These are phyloP conservation scores for Didymella exigua DNA, from an alignment of 2,329 filamentous ascomycete species.

Conservation along the genomic window DNA sequence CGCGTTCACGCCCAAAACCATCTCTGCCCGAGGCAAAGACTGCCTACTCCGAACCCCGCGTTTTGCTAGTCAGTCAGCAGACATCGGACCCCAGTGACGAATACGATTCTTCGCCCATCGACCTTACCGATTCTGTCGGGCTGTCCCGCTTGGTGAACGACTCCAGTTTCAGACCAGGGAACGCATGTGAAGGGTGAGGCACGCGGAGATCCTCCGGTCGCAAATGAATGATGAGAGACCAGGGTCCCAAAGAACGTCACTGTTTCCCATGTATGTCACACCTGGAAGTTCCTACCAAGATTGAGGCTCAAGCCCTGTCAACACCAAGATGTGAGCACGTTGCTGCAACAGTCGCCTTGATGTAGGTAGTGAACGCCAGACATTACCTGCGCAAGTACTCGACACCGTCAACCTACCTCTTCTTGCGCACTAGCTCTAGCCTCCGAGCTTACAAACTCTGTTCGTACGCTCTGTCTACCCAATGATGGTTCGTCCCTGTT, in stretches of 20 bases:
- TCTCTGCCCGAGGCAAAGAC: conserved; percentile 2
- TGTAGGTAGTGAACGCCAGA: conserved; percentile 6
- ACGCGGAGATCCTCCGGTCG: conserved; percentile 6
- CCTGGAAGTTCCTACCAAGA: background rate
- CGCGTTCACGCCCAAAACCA: background rate
- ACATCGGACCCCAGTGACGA: background rate
- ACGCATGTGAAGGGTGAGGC: conserved; percentile 7
- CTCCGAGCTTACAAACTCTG: conserved; percentile 16
- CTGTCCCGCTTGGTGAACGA: conserved; percentile 5
- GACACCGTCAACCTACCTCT: background rate
- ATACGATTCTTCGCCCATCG: background rate
- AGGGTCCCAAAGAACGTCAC: background rate
- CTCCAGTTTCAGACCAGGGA: conserved; percentile 12
- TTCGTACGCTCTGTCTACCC: background rate
- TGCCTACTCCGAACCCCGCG: conserved; percentile 21
- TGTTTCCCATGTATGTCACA: background rate
- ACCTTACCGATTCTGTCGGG: conserved; percentile 8
- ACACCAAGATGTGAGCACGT: conserved; percentile 10
- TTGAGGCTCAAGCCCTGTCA: background rate
- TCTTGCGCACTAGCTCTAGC: conserved; percentile 3
- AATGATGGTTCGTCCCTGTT: background rate
- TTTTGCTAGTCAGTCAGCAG: conserved; percentile 13
- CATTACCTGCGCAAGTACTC: conserved; percentile 7
- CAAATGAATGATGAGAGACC: conserved; percentile 3
- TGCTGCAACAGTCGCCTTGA: background rate